Evolutionary conservation across 768 basidiomycete genomes (phyloP).

Genomic region (Tricholoma hemisulphureum): DNA sequence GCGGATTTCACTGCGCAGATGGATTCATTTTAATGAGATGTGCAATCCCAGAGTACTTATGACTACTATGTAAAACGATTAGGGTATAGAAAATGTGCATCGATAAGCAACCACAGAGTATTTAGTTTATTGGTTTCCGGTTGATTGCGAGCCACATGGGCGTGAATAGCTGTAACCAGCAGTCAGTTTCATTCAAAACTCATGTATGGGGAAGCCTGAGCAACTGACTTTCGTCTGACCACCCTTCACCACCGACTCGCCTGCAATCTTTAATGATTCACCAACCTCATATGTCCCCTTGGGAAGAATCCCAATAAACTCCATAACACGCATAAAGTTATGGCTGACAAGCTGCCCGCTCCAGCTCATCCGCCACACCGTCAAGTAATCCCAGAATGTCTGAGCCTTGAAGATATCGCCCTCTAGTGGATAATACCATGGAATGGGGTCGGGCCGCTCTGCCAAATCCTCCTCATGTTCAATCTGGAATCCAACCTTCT

Average conservation of each 20-base stretch:
- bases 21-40: neutral
- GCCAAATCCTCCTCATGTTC: conserved; percentile 94
- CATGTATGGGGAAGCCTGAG: neutral
- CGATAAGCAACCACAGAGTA: neutral
- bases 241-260: conserved; percentile 72
- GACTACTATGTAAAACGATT: conserved; percentile 5
- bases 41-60: conserved; percentile 4
- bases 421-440: conserved; percentile 98
- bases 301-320: conserved; percentile 77
- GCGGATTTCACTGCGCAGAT: conserved; percentile 19
- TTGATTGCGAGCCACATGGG: conserved; percentile 79
- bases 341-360: conserved; percentile 84
- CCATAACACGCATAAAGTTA: conserved; percentile 71
- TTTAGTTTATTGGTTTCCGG: conserved; percentile 50
- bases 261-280: conserved; percentile 85
- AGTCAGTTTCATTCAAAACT: neutral
- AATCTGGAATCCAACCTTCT: conserved; percentile 81
- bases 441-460: conserved; percentile 68
- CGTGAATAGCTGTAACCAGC: conserved; percentile 65
- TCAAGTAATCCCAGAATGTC: conserved; percentile 88
- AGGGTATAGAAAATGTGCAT: conserved; percentile 16
- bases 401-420: conserved; percentile 92
- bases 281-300: conserved; percentile 92
- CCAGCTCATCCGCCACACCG: conserved; percentile 88
- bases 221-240: conserved; percentile 77